Base-by-base conservation (phyloP, 345 rosid genomes). In the Combretum micranthum region DNA sequence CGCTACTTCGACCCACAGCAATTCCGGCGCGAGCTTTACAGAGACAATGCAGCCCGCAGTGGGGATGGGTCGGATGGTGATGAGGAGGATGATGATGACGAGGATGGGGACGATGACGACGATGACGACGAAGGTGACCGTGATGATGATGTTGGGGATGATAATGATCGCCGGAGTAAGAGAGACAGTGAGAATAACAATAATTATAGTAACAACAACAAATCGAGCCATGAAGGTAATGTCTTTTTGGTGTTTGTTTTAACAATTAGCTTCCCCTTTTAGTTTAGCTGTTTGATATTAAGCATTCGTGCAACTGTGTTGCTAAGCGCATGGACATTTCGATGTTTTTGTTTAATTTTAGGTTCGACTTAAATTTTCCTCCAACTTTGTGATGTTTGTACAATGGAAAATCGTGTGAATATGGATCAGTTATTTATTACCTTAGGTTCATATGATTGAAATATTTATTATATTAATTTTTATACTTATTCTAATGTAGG, bases 41-140 rank as follows among this genome's bases (percentile, higher is more conserved):
- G 39, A 32, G 39, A 32, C 39, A 32, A 32, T 32, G 39, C 10
- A 32, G 10, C 39, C 39, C 39, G 65, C 14, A 51, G 58, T 54
- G 66, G 52, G 15, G 85, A 75, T 45, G 78, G 68, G 2, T 75
- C 81, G 11, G 87, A 78, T 20, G 82, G 63, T 0, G 81, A 83
- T 21, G 83, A 67, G 2, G 81, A 80, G 1, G 85, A 73, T 0
- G 78, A 69, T 0, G 81, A 74, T 3, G 75, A 68, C 2, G 83
- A 74, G 0, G 85, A 73, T 0, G n/a, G n/a, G n/a, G n/a, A n/a
- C n/a, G n/a, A n/a, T n/a, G 73, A 47, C 0, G 78, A 62, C 0
- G 78, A 57, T 9, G 81, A 53, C 13, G 72, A 61, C 0, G 72
- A 55, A 14, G 46, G 20, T 12, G 61, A 54, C 4, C 42, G 15